phyloP scores from a whole-genome alignment of 768 basidiomycete species.

The Lentinus brumalis region DNA sequence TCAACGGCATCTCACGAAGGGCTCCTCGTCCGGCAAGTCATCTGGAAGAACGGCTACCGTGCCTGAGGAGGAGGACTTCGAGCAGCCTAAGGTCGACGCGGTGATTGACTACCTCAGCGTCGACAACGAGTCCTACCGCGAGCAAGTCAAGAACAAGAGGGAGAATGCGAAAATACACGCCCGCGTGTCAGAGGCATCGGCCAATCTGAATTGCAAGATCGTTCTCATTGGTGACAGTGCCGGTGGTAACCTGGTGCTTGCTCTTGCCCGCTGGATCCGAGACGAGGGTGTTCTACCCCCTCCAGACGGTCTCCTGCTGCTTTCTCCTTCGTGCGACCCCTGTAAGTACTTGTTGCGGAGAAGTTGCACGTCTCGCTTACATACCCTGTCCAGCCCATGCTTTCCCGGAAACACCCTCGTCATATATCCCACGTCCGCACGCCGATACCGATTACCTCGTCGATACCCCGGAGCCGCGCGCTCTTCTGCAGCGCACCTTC shows the following conservation, averaged over 20 bases:
- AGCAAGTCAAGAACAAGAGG: slow-evolving; percentile 1
- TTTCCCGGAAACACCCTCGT: slow-evolving; percentile 49
- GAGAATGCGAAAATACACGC: slow-evolving; percentile 13
- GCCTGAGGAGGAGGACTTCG: slow-evolving; percentile 1
- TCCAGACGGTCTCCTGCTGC: slow-evolving; percentile 48
- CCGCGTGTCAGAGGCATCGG: slow-evolving; percentile 7
- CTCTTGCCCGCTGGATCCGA: slow-evolving; percentile 54
- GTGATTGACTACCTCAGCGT: slow-evolving; percentile 9
- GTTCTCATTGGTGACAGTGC: slow-evolving; percentile 57
- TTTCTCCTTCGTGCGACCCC: slow-evolving; percentile 44
- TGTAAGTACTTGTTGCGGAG: slow-evolving; percentile 27
- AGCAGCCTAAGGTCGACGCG: not conserved
- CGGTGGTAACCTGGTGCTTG: slow-evolving; percentile 54
- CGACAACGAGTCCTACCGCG: slow-evolving; percentile 9
- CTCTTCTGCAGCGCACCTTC: slow-evolving; percentile 54
- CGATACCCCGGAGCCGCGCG: slow-evolving; percentile 55
- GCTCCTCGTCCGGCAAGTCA: not conserved
- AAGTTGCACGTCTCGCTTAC: slow-evolving; percentile 22
- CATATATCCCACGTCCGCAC: slow-evolving; percentile 53
- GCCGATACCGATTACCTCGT: slow-evolving; percentile 51
- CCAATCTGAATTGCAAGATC: slow-evolving; percentile 34
- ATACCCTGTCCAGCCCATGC: slow-evolving; percentile 39
- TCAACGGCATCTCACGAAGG: slow-evolving; percentile 4
- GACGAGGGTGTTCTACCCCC: slow-evolving; percentile 48
- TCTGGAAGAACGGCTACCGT: not conserved